Evolutionary conservation across 768 basidiomycete species (phyloP).

Genomic region (Leccinum subtestaceum): DNA sequence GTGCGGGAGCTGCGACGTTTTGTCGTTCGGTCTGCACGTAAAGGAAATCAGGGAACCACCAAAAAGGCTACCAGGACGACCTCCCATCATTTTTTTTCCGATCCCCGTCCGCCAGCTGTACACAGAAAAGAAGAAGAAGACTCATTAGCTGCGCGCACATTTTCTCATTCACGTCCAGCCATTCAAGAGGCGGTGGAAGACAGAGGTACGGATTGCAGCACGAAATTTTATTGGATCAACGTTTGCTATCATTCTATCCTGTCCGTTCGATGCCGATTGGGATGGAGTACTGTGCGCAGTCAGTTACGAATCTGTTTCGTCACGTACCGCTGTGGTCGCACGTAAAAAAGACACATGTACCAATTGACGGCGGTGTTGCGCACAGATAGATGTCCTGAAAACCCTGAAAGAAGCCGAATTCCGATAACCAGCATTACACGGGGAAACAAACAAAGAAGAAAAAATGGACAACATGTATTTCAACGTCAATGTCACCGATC

Average conservation of each 20-base stretch:
- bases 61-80: slow-evolving; percentile 4
- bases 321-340: slow-evolving; percentile 2
- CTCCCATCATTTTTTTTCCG: slow-evolving; percentile 9
- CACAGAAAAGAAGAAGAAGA: slow-evolving; percentile 8
- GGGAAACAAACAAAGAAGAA: neutral
- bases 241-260: slow-evolving; percentile 6
- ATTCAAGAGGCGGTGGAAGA: neutral
- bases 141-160: neutral
- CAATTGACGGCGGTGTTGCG: neutral
- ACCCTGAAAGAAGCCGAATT: neutral
- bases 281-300: neutral
- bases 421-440: neutral
- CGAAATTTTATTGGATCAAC: slow-evolving; percentile 12
- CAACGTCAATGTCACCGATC: neutral
- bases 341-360: slow-evolving; percentile 7
- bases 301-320: slow-evolving; percentile 4
- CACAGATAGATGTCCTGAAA: neutral
- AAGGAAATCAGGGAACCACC: slow-evolving; percentile 11
- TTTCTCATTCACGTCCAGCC: slow-evolving; percentile 7
- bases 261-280: slow-evolving; percentile 16
- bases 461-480: neutral
- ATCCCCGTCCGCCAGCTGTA: slow-evolving; percentile 8
- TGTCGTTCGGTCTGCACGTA: slow-evolving; percentile 20
- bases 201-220: slow-evolving; percentile 1
- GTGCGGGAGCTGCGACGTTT: slow-evolving; percentile 7